Conservation (phyloP, 106 monocot genomes). For the Chionographis japonica region DNA sequence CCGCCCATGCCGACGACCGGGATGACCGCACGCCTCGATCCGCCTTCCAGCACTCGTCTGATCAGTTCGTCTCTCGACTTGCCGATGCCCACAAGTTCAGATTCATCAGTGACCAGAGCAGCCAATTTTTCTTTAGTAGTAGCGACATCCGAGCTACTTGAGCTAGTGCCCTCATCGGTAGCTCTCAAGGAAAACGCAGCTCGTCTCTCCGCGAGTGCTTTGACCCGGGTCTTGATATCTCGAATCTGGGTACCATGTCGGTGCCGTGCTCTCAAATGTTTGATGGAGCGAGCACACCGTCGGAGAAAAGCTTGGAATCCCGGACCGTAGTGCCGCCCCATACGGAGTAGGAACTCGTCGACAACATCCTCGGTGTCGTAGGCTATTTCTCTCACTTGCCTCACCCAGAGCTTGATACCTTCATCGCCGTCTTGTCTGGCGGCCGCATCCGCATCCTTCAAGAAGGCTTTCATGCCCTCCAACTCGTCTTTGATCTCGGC, state of each 20-base stretch:
- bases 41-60: neutral
- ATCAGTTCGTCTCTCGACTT: neutral
- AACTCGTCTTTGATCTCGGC: neutral
- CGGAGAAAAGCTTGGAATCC: too few relatives aligned
- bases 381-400: conserved; percentile 19
- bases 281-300: neutral
- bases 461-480: conserved; percentile 3
- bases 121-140: neutral
- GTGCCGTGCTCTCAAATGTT: neutral
- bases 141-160: neutral
- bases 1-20: conserved; percentile 19
- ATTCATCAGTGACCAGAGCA: conserved; percentile 9
- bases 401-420: conserved; percentile 20
- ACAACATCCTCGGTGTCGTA: conserved; percentile 27
- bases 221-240: neutral
- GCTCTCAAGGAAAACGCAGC: too few relatives aligned
- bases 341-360: conserved; percentile 5
- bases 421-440: neutral
- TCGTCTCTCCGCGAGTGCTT: neutral
- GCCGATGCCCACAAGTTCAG: conserved; percentile 7
- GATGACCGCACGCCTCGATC: neutral
- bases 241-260: conserved; percentile 3
- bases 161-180: too few relatives aligned
- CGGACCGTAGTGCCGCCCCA: neutral
- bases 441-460: neutral